Conservation (phyloP, 768 basidiomycete genomes). For the Xerocomellus dryophilus region DNA sequence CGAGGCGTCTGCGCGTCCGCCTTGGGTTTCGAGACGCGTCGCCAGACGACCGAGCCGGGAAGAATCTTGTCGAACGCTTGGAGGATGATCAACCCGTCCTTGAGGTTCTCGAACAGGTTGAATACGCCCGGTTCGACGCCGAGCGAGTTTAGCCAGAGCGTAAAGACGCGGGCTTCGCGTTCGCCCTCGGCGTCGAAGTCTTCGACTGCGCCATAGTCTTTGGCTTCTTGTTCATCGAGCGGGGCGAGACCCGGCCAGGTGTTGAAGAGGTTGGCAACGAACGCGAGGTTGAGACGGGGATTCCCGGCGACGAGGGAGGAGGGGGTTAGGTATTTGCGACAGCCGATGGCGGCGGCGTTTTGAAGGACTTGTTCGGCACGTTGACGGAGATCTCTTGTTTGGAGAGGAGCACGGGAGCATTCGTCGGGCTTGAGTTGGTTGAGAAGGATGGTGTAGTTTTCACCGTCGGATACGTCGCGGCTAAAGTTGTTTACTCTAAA, state of each 20-base stretch:
- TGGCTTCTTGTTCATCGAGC: conserved; percentile 89
- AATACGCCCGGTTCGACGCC: conserved; percentile 95
- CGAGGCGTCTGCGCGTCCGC: conserved; percentile 41
- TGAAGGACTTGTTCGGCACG: conserved; percentile 93
- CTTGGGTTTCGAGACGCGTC: conserved; percentile 93
- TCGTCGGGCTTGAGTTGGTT: conserved; percentile 94
- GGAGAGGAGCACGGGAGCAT: conserved; percentile 87
- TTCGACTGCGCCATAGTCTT: conserved; percentile 84
- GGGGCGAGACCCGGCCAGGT: conserved; percentile 94
- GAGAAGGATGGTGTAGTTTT: conserved; percentile 95
- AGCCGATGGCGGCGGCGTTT: conserved; percentile 91
- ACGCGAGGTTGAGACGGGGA: conserved; percentile 95
- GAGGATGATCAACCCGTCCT: conserved; percentile 86
- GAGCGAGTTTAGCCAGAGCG: conserved; percentile 95
- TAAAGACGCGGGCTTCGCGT: conserved; percentile 96
- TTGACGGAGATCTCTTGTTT: conserved; percentile 75
- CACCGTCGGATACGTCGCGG: conserved; percentile 93
- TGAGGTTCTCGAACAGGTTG: conserved; percentile 94
- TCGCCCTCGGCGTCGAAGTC: conserved; percentile 99
- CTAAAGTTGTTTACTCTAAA: conserved; percentile 94
- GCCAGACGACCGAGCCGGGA: conserved; percentile 92
- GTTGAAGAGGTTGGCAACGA: conserved; percentile 99
- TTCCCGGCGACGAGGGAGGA: conserved; percentile 91
- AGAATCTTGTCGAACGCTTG: conserved; percentile 96
- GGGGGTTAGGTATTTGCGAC: conserved; percentile 92